These are phyloP conservation scores for Fusarium tricinctum DNA, from an alignment of 2,329 filamentous ascomycete species.

Conservation along the genomic window DNA sequence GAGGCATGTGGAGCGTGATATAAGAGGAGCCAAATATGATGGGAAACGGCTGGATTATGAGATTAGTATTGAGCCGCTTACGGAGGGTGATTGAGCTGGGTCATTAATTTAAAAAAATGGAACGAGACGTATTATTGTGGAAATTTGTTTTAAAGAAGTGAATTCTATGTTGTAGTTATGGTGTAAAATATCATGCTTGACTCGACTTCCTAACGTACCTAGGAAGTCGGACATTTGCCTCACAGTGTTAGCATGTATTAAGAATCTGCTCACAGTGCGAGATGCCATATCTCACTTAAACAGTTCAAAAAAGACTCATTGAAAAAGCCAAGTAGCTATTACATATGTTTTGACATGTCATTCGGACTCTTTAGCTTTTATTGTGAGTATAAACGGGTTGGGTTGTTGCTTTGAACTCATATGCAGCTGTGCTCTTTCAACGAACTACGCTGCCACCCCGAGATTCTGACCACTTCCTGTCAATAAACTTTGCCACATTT, in stretches of 20 bases:
- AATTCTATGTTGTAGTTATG: too few species aligned
- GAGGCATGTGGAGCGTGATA: conserved; percentile 16
- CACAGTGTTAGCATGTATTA: neutral
- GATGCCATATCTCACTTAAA: neutral
- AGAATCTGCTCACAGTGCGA: neutral
- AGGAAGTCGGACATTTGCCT: neutral
- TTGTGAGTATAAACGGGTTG: neutral
- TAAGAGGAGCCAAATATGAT: conserved; percentile 1
- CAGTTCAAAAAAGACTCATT: neutral
- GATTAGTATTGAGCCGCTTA: conserved; percentile 26
- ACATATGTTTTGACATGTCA: neutral
- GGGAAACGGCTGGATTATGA: conserved; percentile 31
- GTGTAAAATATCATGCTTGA: neutral
- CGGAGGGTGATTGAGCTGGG: neutral
- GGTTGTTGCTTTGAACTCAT: neutral
- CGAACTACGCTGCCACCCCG: too few species aligned
- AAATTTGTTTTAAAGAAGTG: too few species aligned
- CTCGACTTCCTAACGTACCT: neutral
- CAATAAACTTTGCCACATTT: too few species aligned
- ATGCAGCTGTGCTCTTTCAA: too few species aligned
- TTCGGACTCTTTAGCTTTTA: neutral
- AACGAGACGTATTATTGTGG: too few species aligned
- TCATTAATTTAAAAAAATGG: too few species aligned
- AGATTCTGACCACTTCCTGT: too few species aligned
- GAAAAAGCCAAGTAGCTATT: neutral